Conservation (phyloP, 1,284 basidiomycete genomes). For the Neonothopanus nambi region DNA sequence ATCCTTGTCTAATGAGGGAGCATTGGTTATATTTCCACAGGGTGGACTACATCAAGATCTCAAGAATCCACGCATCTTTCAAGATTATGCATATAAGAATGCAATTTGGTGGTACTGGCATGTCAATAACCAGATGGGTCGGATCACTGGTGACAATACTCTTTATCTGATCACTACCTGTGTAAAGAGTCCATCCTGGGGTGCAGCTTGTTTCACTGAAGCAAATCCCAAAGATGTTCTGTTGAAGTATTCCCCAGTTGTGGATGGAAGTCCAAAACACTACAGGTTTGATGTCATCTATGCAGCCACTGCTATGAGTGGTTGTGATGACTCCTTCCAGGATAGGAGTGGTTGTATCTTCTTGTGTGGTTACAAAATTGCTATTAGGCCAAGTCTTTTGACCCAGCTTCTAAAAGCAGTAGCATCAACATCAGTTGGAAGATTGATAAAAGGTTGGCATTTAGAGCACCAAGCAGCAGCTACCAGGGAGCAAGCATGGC, state of each 20-base stretch:
- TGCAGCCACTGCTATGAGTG: background rate
- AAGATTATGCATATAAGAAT: background rate
- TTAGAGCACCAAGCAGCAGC: no score
- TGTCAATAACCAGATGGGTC: background rate
- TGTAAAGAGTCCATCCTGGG: conserved; percentile 1
- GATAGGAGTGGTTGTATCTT: background rate
- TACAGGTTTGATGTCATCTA: background rate
- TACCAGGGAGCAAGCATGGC: no score
- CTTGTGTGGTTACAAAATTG: conserved; percentile 2
- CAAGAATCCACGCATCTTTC: background rate
- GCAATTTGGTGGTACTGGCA: background rate
- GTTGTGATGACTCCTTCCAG: background rate
- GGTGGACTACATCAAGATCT: background rate
- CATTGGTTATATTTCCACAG: conserved; percentile 1
- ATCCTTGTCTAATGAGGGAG: background rate
- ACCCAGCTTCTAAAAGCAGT: no score
- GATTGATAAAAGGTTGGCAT: no score
- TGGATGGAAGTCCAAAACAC: background rate
- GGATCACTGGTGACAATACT: background rate
- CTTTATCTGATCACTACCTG: conserved; percentile 1
- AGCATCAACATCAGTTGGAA: no score
- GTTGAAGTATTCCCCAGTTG: background rate
- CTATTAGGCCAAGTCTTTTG: background rate
- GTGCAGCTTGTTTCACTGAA: background rate
- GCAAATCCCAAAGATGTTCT: background rate